A percentile compares a stretch with the other conserved stretches of the same genome.
Evolutionary conservation across 176 grass and related monocot genomes (phyloP).

Genomic region (Eragrostis nindensis): DNA sequence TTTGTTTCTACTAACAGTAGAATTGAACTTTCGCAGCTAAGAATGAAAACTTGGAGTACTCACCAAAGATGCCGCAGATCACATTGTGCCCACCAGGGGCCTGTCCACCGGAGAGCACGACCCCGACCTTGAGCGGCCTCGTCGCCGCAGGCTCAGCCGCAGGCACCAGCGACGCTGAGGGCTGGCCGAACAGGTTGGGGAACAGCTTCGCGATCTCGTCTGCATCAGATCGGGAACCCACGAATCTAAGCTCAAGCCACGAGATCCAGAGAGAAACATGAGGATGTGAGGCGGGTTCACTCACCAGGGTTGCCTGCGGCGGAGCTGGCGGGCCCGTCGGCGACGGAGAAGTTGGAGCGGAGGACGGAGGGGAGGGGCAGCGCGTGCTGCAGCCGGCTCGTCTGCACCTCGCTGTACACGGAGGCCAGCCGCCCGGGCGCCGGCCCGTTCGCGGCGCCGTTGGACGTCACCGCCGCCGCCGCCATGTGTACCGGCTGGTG

Average conservation of each 20-base stretch:
- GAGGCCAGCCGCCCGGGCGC: conserved; percentile 52
- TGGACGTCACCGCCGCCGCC: conserved; percentile 52
- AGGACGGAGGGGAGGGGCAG: conserved; percentile 85
- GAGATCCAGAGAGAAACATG: conserved; percentile 13
- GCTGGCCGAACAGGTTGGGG: conserved; percentile 80
- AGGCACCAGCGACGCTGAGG: conserved; percentile 68
- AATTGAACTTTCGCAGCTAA: not conserved
- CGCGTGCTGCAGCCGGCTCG: conserved; percentile 70
- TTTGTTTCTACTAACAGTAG: not conserved
- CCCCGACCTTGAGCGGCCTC: conserved; percentile 70
- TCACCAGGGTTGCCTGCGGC: conserved; percentile 79
- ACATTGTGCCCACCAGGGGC: conserved; percentile 96
- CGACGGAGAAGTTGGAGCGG: conserved; percentile 56
- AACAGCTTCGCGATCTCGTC: conserved; percentile 97
- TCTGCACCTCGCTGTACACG: conserved; percentile 98
- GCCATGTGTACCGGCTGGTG: conserved; percentile 37
- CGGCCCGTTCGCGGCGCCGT: conserved; percentile 50
- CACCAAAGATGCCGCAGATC: conserved; percentile 97
- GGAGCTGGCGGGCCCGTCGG: conserved; percentile 74
- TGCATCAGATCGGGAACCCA: conserved; percentile 39
- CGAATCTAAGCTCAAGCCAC: conserved; percentile 11
- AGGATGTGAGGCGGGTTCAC: not conserved
- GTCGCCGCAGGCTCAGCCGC: conserved; percentile 26
- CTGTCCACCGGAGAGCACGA: conserved; percentile 93
- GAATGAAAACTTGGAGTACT: conserved; percentile 4